Conservation (phyloP, 2,329 filamentous ascomycete species). For the Penicillium sp. region DNA sequence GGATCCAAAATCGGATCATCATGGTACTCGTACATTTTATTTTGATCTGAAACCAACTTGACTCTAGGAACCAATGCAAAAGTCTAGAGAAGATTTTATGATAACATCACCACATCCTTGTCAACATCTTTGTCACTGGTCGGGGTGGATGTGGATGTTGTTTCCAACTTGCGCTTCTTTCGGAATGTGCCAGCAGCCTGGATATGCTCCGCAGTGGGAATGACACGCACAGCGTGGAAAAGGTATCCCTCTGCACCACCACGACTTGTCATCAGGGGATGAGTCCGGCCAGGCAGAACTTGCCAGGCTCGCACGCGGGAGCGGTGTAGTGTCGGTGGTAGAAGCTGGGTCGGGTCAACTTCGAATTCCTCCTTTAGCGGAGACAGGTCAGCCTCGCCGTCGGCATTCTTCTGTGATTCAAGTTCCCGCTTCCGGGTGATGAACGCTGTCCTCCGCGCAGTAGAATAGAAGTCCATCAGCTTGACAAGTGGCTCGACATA, state of each 20-base stretch:
- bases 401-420: constrained; percentile 15
- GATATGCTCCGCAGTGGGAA: constrained; percentile 76
- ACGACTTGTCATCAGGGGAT: constrained; percentile 86
- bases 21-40: constrained; percentile 19
- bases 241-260: constrained; percentile 90
- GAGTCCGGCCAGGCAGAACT: constrained; percentile 85
- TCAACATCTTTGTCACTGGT: constrained; percentile 28
- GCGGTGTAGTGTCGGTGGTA: constrained; percentile 79
- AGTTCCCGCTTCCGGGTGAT: constrained; percentile 39
- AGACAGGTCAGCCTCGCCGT: constrained; percentile 21
- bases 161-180: constrained; percentile 66
- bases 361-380: constrained; percentile 68
- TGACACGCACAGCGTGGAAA: constrained; percentile 77
- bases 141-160: constrained; percentile 25
- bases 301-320: constrained; percentile 81
- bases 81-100: constrained; percentile 9
- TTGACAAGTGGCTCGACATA: constrained; percentile 75
- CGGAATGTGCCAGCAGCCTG: constrained; percentile 72
- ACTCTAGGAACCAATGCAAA: neutral
- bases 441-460: constrained; percentile 75
- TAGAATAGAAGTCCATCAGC: constrained; percentile 81
- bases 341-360: constrained; percentile 78
- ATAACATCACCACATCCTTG: constrained; percentile 33
- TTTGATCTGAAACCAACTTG: neutral
- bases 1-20: neutral